Evolutionary conservation across 805 yeast species (phyloP).

Genomic region (Saccharomyces cerevisiae): DNA sequence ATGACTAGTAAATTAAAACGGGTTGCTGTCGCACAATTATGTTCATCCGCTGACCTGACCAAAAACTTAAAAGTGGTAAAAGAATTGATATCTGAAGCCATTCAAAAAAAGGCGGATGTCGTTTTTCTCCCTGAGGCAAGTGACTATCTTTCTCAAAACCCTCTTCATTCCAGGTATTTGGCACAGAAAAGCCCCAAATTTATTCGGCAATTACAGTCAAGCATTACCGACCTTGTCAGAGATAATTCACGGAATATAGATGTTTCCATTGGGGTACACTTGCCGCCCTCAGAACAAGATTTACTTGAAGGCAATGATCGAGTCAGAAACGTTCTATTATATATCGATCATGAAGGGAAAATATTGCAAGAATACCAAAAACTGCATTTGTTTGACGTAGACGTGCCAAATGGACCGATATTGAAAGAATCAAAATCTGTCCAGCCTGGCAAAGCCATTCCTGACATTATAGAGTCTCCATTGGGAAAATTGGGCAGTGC

Average conservation of each 20-base stretch:
- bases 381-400: conserved; percentile 83
- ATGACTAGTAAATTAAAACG: conserved; percentile 2
- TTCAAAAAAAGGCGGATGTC: conserved; percentile 50
- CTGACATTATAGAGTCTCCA: conserved; percentile 50
- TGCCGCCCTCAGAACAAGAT: conserved; percentile 43
- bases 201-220: conserved; percentile 38
- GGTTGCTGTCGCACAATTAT: conserved; percentile 81
- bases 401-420: conserved; percentile 70
- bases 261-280: conserved; percentile 85
- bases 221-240: conserved; percentile 35
- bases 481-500: conserved; percentile 60
- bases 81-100: conserved; percentile 55
- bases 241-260: conserved; percentile 38
- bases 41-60: conserved; percentile 56
- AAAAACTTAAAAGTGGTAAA: conserved; percentile 55
- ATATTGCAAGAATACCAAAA: conserved; percentile 70
- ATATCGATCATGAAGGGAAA: conserved; percentile 59
- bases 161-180: conserved; percentile 55
- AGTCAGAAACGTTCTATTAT: conserved; percentile 65
- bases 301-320: conserved; percentile 29
- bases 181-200: conserved; percentile 41
- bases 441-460: conserved; percentile 58
- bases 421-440: conserved; percentile 71
- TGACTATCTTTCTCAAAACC: conserved; percentile 71
- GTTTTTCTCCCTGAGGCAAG: conserved; percentile 90